Conservation (phyloP, 345 rosid genomes). For the Gossypium stocksii region DNA sequence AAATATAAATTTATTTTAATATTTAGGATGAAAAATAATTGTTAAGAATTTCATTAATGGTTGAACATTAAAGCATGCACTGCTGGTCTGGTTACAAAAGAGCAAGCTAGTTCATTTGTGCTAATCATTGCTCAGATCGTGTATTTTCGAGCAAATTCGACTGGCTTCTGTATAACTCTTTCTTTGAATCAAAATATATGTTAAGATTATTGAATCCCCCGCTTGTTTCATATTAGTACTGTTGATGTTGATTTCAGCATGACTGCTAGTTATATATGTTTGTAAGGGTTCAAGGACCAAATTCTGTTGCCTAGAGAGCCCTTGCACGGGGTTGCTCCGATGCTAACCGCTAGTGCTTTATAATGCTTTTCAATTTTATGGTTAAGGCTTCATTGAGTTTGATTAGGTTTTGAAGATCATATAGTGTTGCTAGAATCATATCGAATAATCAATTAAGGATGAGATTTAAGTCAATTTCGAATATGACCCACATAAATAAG, state of each 20-base stretch:
- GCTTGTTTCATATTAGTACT: not conserved
- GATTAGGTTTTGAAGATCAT: no score
- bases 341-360: constrained; percentile 42
- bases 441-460: no score
- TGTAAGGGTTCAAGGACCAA: constrained; percentile 74
- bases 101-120: constrained; percentile 41
- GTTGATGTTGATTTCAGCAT: constrained; percentile 7
- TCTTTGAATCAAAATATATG: constrained; percentile 2
- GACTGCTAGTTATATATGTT: constrained; percentile 49
- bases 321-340: constrained; percentile 61
- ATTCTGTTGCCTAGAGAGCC: constrained; percentile 53
- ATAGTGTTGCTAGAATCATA: no score
- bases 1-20: not conserved
- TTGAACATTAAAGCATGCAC: constrained; percentile 44
- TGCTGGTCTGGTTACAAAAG: constrained; percentile 37
- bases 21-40: constrained; percentile 18
- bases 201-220: not conserved
- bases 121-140: constrained; percentile 40
- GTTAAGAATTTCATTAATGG: not conserved
- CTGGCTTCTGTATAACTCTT: constrained; percentile 47
- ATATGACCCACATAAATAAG: no score
- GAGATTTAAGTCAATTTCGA: no score
- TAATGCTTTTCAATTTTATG: no score
- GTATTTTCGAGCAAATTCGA: constrained; percentile 60
- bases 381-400: no score